Evolutionary conservation across 371 early-diverging fungal species (phyloP), one percentile per base, ranked within the genome.

Genomic region (Mucor saturninus): DNA sequence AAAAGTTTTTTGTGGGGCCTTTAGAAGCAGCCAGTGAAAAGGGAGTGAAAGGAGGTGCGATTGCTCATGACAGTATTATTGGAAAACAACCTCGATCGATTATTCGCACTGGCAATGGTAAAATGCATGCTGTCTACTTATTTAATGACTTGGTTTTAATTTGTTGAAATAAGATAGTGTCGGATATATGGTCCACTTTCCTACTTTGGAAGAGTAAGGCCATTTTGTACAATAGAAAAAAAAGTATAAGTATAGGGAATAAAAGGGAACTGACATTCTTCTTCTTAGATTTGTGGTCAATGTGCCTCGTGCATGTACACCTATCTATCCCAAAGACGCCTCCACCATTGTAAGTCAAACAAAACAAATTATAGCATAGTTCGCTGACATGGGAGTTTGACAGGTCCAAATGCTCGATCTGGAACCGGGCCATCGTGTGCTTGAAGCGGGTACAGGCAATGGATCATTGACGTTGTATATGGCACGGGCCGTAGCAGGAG

Each of bases 361-460:
- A 53, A 30, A 13, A 38, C 3, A 42, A 9, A 28, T 13, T 29
- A 43, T 14, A 38, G 10, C 6, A 21, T 40, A 26, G 11, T 2
- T 21, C 21, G 21, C 21, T 21, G 21, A 21, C 21, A 21, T 21
- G 21, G 21, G 21, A 21, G 21, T 21, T 21, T 57, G 14, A 32
- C 32, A 85, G 85, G 72, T 83, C 29, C 71, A 76, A 38, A 64
- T 89, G 64, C 72, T 92, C 31, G 92, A 92, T 68, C 57, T 90
- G 14, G 74, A 79, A 39, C 86, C 87, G 2, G 88, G 86, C 11
- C 86, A 85, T 38, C 74, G 74, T 32, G 76, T 92, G 11, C 75
- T 92, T 5, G 92, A 92, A 66, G 90, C 89, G 1, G 92, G 92
- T 3, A 91, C 92, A 0, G 92, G 92, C 2, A 92, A 91, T 58